A percentile compares a stretch with the other conserved stretches of the same genome.
Evolutionary conservation across 176 grass and related monocot species (phyloP).

Genomic region (Eremochloa ophiuroides): DNA sequence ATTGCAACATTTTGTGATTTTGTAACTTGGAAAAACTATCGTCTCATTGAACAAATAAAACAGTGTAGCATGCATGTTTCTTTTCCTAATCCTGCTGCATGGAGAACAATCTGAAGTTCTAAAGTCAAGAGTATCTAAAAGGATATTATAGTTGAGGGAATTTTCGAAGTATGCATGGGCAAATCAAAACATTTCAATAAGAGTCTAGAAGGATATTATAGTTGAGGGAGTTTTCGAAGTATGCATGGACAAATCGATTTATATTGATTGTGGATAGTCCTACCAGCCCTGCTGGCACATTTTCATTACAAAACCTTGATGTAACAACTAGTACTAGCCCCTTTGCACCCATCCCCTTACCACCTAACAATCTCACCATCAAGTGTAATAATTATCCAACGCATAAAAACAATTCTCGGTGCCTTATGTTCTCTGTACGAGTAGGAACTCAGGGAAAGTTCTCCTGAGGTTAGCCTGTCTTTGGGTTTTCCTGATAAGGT

Average conservation of each 20-base stretch:
- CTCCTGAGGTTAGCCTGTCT: not conserved
- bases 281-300: not conserved
- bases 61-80: not conserved
- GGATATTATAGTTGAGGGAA: too few species aligned
- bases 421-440: not conserved
- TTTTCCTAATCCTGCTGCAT: not conserved
- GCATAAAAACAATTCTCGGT: not conserved
- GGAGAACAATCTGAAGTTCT: not conserved
- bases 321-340: not conserved
- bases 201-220: not conserved
- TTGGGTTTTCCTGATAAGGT: not conserved
- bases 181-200: too few species aligned
- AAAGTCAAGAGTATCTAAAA: not conserved
- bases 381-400: not conserved
- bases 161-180: too few species aligned
- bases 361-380: not conserved
- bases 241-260: not conserved
- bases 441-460: not conserved
- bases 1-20: not conserved
- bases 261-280: not conserved
- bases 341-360: not conserved
- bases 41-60: not conserved
- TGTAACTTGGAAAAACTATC: not conserved
- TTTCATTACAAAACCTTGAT: not conserved
- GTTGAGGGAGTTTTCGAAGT: not conserved